phyloP scores from a whole-genome alignment of 192 early-diverging fungal species.

The Podila epigama region DNA sequence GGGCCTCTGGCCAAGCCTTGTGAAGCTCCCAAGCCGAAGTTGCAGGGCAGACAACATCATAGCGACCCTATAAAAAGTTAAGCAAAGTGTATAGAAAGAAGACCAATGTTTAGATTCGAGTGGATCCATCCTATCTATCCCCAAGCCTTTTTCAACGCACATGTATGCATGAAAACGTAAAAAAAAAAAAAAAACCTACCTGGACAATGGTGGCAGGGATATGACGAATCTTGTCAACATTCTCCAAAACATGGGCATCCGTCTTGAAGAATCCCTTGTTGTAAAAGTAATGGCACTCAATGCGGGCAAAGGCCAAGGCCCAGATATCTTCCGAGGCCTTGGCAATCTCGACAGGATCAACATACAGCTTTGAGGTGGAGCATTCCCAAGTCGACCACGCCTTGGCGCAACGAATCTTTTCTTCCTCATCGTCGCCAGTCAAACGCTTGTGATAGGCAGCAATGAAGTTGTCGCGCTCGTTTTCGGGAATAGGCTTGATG shows the following conservation, averaged over 20 bases:
- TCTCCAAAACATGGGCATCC: slow-evolving; percentile 66
- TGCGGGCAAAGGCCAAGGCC: slow-evolving; percentile 73
- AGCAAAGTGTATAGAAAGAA: background rate
- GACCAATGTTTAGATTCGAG: slow-evolving; percentile 32
- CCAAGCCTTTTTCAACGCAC: no score
- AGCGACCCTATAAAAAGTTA: slow-evolving; percentile 1
- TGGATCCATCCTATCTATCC: slow-evolving; percentile 69
- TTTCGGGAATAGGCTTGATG: slow-evolving; percentile 63
- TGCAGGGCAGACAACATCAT: slow-evolving; percentile 46
- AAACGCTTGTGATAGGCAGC: slow-evolving; percentile 71
- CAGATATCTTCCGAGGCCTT: slow-evolving; percentile 67
- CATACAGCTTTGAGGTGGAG: slow-evolving; percentile 59
- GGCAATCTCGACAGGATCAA: slow-evolving; percentile 59
- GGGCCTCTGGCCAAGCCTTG: slow-evolving; percentile 68
- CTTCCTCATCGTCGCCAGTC: slow-evolving; percentile 58
- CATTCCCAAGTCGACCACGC: slow-evolving; percentile 64
- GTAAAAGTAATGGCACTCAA: slow-evolving; percentile 73
- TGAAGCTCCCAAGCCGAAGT: slow-evolving; percentile 50
- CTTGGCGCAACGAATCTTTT: slow-evolving; percentile 60
- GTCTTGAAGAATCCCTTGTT: slow-evolving; percentile 77
- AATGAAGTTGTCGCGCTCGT: slow-evolving; percentile 69
- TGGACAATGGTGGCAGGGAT: slow-evolving; percentile 73
- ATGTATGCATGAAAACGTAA: no score
- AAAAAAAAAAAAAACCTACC: no score
- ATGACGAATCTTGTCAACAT: slow-evolving; percentile 70